Evolutionary conservation across 306 rosid species (phyloP).

Genomic region (Ormosia emarginata): DNA sequence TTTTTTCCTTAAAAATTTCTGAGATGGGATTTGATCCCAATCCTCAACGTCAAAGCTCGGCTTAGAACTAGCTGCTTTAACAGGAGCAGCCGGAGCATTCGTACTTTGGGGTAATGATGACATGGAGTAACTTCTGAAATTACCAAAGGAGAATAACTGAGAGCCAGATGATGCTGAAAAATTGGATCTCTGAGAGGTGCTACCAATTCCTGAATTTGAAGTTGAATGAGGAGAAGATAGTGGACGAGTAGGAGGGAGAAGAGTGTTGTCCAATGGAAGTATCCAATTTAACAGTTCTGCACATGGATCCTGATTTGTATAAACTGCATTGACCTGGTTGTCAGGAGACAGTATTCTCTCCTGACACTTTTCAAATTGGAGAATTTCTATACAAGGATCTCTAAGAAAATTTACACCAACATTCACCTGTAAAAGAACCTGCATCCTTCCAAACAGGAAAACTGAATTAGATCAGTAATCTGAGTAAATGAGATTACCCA

Average conservation of each 20-base stretch:
- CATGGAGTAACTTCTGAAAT: conserved; percentile 97
- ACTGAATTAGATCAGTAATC: conserved; percentile 49
- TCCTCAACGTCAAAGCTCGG: conserved; percentile 74
- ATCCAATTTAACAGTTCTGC: conserved; percentile 85
- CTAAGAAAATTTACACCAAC: conserved; percentile 63
- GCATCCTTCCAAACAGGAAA: conserved; percentile 81
- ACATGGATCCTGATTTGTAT: conserved; percentile 63
- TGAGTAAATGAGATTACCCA: conserved; percentile 15
- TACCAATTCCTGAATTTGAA: conserved; percentile 57
- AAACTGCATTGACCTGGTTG: conserved; percentile 37
- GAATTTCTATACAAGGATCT: conserved; percentile 91
- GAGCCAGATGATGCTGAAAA: conserved; percentile 56
- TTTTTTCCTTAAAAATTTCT: conserved; percentile 46
- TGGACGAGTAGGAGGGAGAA: conserved; percentile 45
- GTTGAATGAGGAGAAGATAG: conserved; percentile 51
- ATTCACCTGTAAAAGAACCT: conserved; percentile 90
- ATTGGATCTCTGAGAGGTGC: conserved; percentile 52
- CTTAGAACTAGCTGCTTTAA: conserved; percentile 74
- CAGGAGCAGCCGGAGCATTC: conserved; percentile 44
- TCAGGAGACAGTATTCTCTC: conserved; percentile 44
- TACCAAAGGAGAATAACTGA: conserved; percentile 61
- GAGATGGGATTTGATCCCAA: conserved; percentile 69
- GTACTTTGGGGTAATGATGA: conserved; percentile 78
- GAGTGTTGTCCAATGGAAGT: conserved; percentile 78
- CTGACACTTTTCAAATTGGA: conserved; percentile 78